phyloP scores from a whole-genome alignment of 2,329 filamentous ascomycete genomes.

The Pleomassaria siparia region DNA sequence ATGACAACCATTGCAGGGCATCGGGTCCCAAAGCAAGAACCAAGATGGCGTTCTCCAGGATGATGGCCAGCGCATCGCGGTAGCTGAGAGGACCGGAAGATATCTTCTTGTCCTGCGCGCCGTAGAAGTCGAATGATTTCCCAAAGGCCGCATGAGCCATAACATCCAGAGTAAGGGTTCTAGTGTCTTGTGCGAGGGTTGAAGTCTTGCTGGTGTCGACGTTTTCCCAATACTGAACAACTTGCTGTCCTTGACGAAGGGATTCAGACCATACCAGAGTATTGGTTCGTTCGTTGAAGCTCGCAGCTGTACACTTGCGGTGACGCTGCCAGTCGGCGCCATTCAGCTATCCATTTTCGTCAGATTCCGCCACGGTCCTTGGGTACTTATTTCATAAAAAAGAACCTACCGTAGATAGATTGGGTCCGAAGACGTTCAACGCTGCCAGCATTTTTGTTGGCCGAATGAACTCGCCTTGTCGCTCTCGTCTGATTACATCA shows the following conservation, averaged over 20 bases:
- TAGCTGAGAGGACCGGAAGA: slow-evolving; percentile 2
- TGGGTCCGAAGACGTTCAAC: slow-evolving; percentile 37
- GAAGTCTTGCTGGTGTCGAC: slow-evolving; percentile 8
- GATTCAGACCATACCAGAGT: slow-evolving; percentile 28
- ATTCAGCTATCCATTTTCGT: slow-evolving; percentile 5
- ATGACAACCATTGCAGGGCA: not conserved
- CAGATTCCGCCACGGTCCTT: not conserved
- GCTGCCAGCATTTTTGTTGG: slow-evolving; percentile 20
- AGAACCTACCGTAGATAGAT: slow-evolving; percentile 27
- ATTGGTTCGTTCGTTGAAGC: slow-evolving; percentile 18
- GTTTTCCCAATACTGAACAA: slow-evolving; percentile 24
- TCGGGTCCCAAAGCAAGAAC: slow-evolving; percentile 8
- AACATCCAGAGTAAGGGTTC: slow-evolving; percentile 36
- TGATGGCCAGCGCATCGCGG: slow-evolving; percentile 15
- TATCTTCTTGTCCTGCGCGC: slow-evolving; percentile 3
- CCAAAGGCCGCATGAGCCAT: slow-evolving; percentile 35
- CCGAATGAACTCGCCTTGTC: slow-evolving; percentile 21
- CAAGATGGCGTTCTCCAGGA: slow-evolving; percentile 25
- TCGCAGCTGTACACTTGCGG: slow-evolving; percentile 10
- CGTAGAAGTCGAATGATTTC: slow-evolving; percentile 15
- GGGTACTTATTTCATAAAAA: not conserved
- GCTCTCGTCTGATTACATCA: slow-evolving; percentile 16
- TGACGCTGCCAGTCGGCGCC: slow-evolving; percentile 40
- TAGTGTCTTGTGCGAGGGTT: slow-evolving; percentile 26
- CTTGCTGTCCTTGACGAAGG: slow-evolving; percentile 55